These are phyloP conservation scores for Quercus agrifolia DNA, from an alignment of 306 rosid genomes.

Conservation along the genomic window DNA sequence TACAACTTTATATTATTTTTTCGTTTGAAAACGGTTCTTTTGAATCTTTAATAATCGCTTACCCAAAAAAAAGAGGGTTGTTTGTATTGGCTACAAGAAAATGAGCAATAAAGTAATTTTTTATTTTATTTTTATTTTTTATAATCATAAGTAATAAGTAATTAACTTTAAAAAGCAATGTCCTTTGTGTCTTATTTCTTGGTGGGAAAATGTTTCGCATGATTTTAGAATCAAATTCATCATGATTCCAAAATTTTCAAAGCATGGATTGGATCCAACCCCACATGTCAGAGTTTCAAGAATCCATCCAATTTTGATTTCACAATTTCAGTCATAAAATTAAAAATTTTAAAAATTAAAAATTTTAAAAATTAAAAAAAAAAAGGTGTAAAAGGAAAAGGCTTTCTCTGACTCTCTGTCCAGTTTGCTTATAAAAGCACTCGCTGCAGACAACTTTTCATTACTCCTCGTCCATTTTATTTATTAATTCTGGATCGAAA, in stretches of 20 bases:
- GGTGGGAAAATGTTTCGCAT: slow-evolving; percentile 26
- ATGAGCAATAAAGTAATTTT: too few species aligned
- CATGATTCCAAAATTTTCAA: slow-evolving; percentile 28
- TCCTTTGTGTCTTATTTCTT: neutral
- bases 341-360: neutral
- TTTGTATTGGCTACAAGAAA: too few species aligned
- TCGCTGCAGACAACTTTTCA: slow-evolving; percentile 33
- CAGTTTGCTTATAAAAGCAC: slow-evolving; percentile 37
- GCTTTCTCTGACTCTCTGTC: neutral
- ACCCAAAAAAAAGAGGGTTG: too few species aligned
- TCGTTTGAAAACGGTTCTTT: too few species aligned
- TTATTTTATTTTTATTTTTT: too few species aligned
- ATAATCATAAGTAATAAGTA: neutral
- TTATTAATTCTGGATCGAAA: slow-evolving; percentile 28
- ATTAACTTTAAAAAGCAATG: slow-evolving; percentile 1
- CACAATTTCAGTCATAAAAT: slow-evolving; percentile 10
- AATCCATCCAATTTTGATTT: slow-evolving; percentile 2
- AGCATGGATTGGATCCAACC: slow-evolving; percentile 34
- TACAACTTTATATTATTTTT: too few species aligned
- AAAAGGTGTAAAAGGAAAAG: slow-evolving; percentile 27
- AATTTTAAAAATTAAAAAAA: neutral
- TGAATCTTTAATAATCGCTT: too few species aligned
- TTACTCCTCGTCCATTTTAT: slow-evolving; percentile 33
- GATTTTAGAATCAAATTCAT: slow-evolving; percentile 23
- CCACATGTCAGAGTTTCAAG: slow-evolving; percentile 38